Evolutionary conservation across 139 green algal species (phyloP), one percentile per base, ranked within the genome.

Genomic region (Micractinium sp.): DNA sequence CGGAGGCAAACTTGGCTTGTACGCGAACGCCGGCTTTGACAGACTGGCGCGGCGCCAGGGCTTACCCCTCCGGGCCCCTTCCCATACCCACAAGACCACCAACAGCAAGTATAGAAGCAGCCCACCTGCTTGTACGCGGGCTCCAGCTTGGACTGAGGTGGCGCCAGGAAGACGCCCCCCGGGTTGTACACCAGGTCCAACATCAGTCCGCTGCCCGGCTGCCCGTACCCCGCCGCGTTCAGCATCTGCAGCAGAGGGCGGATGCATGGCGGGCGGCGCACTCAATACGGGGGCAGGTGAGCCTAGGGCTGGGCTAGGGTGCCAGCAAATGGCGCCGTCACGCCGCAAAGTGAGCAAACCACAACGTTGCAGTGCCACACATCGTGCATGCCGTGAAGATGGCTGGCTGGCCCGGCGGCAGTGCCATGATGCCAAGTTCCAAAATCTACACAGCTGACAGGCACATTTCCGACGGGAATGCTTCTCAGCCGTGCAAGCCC

Each of bases 171-270:
- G 31, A 90, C 89, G n/a, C 95, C 97, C 29, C 95, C 93, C 0
- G 98, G 98, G 90, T 99, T 99, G 95, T 99, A 99, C 31, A 99
- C 96, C 14, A 99, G 93, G 86, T 99, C 96, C 56, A 99, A 92
- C 85, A 88, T 27, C 38, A 99, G 91, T 0, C 93, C 95, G 38
- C 56, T 92, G 80, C 92, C 95, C 3, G 89, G 89, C 81, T 94
- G 71, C 0, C 97, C 97, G 90, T 98, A 99, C 15, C 98, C 98
- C 13, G 93, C 86, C 1, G 85, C 92, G 89, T 99, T 99, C 25
- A 99, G 94, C 67, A 90, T 75, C 89, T 85, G 66, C 88, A 93
- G 81, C 76, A 38, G 27, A 75, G 71, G 12, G 67, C 7, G 67
- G 22, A 22, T 33, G 22, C 19, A 22, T 15, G 20, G 71, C n/a